phyloP scores from a whole-genome alignment of 805 yeast genomes.

The Pichia manshurica region DNA sequence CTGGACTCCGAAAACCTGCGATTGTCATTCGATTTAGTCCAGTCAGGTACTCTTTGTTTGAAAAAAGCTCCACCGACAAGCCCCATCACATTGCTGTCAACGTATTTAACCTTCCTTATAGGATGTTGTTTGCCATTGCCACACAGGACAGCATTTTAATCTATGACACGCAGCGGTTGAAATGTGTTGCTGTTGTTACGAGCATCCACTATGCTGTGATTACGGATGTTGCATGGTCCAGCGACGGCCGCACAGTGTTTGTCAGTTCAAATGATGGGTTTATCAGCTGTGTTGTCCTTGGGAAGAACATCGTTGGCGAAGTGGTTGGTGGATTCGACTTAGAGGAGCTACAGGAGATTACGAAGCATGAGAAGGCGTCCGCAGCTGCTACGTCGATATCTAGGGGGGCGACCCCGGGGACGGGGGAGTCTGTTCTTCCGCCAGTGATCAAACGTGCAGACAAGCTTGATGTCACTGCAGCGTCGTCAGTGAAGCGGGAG shows the following conservation, averaged over 20 bases:
- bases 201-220: slow-evolving; percentile 84
- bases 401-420: no score
- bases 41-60: slow-evolving; percentile 40
- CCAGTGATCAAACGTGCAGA: no score
- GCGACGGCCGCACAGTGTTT: slow-evolving; percentile 64
- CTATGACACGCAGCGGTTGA: slow-evolving; percentile 67
- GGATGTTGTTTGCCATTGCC: slow-evolving; percentile 87
- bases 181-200: slow-evolving; percentile 68
- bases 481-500: neutral
- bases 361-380: neutral
- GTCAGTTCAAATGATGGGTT: slow-evolving; percentile 91
- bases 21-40: slow-evolving; percentile 79
- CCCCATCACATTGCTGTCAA: neutral
- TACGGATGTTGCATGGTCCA: slow-evolving; percentile 83
- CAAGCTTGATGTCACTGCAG: neutral
- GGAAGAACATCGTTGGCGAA: slow-evolving; percentile 51
- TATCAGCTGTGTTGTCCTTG: slow-evolving; percentile 62
- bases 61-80: neutral
- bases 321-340: slow-evolving; percentile 27
- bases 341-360: neutral
- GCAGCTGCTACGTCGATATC: no score
- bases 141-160: slow-evolving; percentile 79
- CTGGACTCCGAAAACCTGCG: slow-evolving; percentile 79
- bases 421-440: neutral
- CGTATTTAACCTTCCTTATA: slow-evolving; percentile 60